Evolutionary conservation across 495 filamentous ascomycete genomes (phyloP).

Genomic region (Ascodesmis nigricans): DNA sequence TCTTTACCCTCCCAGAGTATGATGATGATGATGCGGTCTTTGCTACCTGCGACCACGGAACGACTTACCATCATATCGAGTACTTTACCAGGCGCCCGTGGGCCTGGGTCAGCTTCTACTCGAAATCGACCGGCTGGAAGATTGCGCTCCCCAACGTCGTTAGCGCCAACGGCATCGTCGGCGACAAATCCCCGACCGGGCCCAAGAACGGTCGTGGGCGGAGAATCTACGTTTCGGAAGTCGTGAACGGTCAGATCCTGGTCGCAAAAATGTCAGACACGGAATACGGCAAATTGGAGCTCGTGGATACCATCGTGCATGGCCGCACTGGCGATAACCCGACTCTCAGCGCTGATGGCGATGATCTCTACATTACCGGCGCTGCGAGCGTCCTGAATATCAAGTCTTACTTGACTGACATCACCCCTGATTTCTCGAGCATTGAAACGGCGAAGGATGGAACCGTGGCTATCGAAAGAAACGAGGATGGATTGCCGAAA

Average conservation of each 20-base stretch:
- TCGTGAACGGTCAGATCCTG: slow-evolving; percentile 5
- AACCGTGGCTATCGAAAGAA: too few relatives aligned
- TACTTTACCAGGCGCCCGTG: slow-evolving; percentile 9
- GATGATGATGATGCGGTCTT: slow-evolving; percentile 11
- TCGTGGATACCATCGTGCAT: slow-evolving; percentile 10
- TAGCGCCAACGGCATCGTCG: slow-evolving; percentile 14
- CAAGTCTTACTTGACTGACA: slow-evolving; percentile 27
- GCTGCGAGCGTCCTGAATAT: slow-evolving; percentile 1
- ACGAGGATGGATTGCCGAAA: too few relatives aligned
- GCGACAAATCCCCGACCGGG: slow-evolving; percentile 3
- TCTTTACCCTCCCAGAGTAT: slow-evolving; percentile 14
- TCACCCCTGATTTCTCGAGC: too few relatives aligned
- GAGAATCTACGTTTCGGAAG: slow-evolving; percentile 12
- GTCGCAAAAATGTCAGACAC: slow-evolving; percentile 7
- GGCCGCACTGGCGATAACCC: slow-evolving; percentile 11
- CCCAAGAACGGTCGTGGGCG: too few relatives aligned
- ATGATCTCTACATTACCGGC: slow-evolving; percentile 14
- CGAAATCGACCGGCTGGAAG: slow-evolving; percentile 7
- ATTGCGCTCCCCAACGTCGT: slow-evolving; percentile 2
- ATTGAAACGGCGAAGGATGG: too few relatives aligned
- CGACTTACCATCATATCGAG: slow-evolving; percentile 5
- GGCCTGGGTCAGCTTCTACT: slow-evolving; percentile 10
- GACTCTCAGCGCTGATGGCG: slow-evolving; percentile 4
- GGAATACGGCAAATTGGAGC: slow-evolving; percentile 5
- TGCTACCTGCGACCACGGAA: slow-evolving; percentile 12